Percentiles rank a stretch among this genome's conserved stretches.
phyloP scores from a whole-genome alignment of 1,284 basidiomycete genomes.

The Ustilago hordei region DNA sequence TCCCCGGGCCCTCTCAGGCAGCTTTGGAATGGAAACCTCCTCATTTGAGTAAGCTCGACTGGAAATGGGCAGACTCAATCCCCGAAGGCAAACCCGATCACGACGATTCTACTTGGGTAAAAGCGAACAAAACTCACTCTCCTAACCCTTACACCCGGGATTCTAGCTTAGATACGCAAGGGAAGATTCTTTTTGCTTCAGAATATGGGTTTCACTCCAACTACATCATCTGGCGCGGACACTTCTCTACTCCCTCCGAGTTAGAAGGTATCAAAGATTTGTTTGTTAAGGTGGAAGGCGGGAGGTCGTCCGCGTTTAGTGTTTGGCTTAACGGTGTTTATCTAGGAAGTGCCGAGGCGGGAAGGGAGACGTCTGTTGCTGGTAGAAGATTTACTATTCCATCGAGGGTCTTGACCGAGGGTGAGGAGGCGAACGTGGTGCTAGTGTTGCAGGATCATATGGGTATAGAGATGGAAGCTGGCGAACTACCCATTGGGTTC shows the following conservation, averaged over 20 bases:
- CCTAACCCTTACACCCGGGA: conserved; percentile 74
- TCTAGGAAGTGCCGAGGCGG: conserved; percentile 73
- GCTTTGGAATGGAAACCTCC: conserved; percentile 29
- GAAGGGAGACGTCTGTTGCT: conserved; percentile 44
- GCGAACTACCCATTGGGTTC: conserved; percentile 43
- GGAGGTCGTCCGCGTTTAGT: conserved; percentile 80
- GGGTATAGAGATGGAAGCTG: conserved; percentile 75
- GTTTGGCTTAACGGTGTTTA: conserved; percentile 83
- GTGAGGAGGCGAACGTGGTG: conserved; percentile 76
- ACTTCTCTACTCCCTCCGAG: conserved; percentile 73
- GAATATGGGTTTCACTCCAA: conserved; percentile 75
- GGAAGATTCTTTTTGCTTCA: conserved; percentile 72
- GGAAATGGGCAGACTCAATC: conserved; percentile 79
- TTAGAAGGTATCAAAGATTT: conserved; percentile 72
- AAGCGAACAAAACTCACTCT: conserved; percentile 78
- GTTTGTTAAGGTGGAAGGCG: conserved; percentile 81
- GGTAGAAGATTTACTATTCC: conserved; percentile 72
- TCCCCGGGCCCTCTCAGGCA: conserved; percentile 20
- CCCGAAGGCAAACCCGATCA: conserved; percentile 75
- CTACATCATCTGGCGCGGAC: conserved; percentile 82
- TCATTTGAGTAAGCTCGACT: conserved; percentile 68
- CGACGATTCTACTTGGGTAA: conserved; percentile 72
- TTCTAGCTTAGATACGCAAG: conserved; percentile 77
- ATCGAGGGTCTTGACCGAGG: conserved; percentile 71
- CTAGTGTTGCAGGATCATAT: conserved; percentile 83